These are phyloP conservation scores for Stephanodiscus triporus DNA, from an alignment of 108 stramenopile species.

Conservation along the genomic window DNA sequence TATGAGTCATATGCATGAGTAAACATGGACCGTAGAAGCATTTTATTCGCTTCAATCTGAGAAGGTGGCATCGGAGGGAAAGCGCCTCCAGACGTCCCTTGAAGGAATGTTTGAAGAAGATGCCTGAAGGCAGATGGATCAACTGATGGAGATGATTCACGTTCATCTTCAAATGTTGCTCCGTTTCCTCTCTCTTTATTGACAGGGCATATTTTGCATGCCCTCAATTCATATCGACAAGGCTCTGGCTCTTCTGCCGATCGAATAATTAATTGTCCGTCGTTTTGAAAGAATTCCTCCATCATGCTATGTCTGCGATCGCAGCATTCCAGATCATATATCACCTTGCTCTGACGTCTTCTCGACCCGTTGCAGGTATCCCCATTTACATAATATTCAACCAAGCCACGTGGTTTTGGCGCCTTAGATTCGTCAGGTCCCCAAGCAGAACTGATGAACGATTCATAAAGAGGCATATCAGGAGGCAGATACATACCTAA, in stretches of 20 bases:
- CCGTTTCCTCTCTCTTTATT: background rate
- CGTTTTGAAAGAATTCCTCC: constrained; percentile 42
- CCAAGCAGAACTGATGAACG: constrained; percentile 14
- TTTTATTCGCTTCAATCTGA: constrained; percentile 55
- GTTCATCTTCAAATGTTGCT: background rate
- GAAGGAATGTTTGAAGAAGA: constrained; percentile 33
- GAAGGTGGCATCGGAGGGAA: constrained; percentile 71
- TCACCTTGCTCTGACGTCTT: constrained; percentile 39
- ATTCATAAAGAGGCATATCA: constrained; percentile 12
- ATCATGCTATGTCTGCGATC: constrained; percentile 17
- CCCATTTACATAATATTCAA: constrained; percentile 46
- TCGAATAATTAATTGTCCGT: constrained; percentile 23
- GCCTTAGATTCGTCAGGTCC: constrained; percentile 22
- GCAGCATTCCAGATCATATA: constrained; percentile 44
- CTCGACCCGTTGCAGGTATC: constrained; percentile 9
- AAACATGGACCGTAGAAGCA: constrained; percentile 76
- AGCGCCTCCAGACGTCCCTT: constrained; percentile 7
- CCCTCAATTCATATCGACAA: constrained; percentile 32
- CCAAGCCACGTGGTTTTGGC: constrained; percentile 2
- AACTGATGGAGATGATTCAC: constrained; percentile 10
- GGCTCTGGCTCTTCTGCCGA: constrained; percentile 29
- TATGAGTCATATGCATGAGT: constrained; percentile 89
- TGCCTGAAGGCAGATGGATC: constrained; percentile 31
- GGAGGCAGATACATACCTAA: constrained; percentile 26
- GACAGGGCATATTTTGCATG: constrained; percentile 29